Conservation (phyloP, 2,329 filamentous ascomycete species). For the Allantophomopsis cytisporea region DNA sequence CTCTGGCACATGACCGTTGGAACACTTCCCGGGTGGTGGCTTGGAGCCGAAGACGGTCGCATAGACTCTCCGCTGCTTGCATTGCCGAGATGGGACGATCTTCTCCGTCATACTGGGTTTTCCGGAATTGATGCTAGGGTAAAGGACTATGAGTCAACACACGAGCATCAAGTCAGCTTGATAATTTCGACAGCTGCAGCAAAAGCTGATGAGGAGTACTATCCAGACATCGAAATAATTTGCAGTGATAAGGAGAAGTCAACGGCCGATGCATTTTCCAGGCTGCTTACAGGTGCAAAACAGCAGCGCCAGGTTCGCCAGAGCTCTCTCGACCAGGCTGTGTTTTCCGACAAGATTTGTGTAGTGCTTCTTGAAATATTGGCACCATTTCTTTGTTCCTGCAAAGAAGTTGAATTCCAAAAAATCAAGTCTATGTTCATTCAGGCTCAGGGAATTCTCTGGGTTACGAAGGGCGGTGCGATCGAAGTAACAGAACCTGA, state of each 20-base stretch:
- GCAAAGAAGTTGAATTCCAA: neutral
- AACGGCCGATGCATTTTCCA: neutral
- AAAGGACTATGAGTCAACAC: conserved; percentile 1
- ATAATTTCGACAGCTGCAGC: neutral
- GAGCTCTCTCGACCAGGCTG: neutral
- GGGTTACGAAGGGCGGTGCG: neutral
- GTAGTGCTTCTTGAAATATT: neutral
- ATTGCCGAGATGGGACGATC: conserved; percentile 11
- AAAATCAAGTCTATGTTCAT: conserved; percentile 3
- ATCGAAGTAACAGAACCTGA: neutral
- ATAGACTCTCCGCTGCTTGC: conserved; percentile 4
- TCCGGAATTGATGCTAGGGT: conserved; percentile 16
- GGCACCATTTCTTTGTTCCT: neutral
- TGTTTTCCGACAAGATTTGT: neutral
- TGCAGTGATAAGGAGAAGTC: neutral
- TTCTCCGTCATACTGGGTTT: conserved; percentile 19
- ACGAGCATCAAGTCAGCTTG: neutral
- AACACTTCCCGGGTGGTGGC: conserved; percentile 16
- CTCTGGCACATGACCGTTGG: neutral
- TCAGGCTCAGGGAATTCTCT: conserved; percentile 1
- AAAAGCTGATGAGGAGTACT: neutral
- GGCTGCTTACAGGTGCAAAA: neutral
- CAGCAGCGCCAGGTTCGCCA: neutral
- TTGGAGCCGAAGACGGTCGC: conserved; percentile 15
- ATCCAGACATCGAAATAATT: neutral